These are phyloP conservation scores for Paraglomus occultum DNA, from an alignment of 192 early-diverging fungal species.

Conservation along the genomic window DNA sequence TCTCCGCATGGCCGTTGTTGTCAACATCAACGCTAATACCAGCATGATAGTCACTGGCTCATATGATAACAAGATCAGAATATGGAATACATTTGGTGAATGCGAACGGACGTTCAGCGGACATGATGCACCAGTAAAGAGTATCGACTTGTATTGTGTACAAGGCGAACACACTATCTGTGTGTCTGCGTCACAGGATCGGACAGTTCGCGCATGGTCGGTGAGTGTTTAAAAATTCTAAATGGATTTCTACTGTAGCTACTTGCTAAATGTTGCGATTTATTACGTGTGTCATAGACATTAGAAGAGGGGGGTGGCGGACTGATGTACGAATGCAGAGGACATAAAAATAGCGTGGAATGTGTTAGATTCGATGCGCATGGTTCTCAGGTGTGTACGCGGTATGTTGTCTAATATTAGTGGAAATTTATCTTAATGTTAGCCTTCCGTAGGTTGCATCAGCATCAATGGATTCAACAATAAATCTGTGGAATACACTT, in stretches of 20 bases:
- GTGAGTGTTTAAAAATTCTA: slow-evolving; percentile 18
- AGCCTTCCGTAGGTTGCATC: slow-evolving; percentile 53
- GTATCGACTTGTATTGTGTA: slow-evolving; percentile 64
- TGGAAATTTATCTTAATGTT: slow-evolving; percentile 17
- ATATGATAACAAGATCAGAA: slow-evolving; percentile 78
- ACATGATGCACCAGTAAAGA: slow-evolving; percentile 75
- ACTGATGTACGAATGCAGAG: slow-evolving; percentile 68
- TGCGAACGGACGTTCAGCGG: slow-evolving; percentile 61
- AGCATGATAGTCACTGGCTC: slow-evolving; percentile 62
- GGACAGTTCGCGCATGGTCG: slow-evolving; percentile 67
- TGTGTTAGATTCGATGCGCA: slow-evolving; percentile 60
- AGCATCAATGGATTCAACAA: slow-evolving; percentile 73
- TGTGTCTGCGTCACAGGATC: slow-evolving; percentile 63
- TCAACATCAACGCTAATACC: not conserved
- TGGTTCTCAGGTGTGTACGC: slow-evolving; percentile 41
- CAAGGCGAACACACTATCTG: slow-evolving; percentile 50
- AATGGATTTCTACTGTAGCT: not conserved
- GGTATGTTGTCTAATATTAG: not conserved
- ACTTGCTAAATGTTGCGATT: not conserved
- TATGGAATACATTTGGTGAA: slow-evolving; percentile 80
- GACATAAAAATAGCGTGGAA: slow-evolving; percentile 81
- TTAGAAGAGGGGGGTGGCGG: slow-evolving; percentile 38
- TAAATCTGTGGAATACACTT: slow-evolving; percentile 76
- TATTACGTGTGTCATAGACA: slow-evolving; percentile 33
- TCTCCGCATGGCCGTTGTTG: not conserved